Base-by-base conservation (phyloP, 352 stramenopile species). In the Phytopythium ostracodes region DNA sequence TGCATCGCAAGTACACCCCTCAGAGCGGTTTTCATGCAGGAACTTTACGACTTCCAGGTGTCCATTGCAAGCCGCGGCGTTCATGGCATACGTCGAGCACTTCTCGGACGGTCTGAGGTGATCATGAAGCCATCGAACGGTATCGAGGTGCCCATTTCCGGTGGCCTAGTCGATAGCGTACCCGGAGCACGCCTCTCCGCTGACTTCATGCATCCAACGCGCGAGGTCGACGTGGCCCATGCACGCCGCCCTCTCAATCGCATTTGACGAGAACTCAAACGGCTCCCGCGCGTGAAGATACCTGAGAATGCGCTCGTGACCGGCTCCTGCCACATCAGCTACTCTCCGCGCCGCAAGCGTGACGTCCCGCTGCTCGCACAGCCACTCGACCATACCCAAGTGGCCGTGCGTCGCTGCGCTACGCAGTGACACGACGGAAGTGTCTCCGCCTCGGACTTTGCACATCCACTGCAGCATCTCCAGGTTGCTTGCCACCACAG, bases 21-120 rank as follows among this genome's bases (percentile, higher is more conserved):
- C 68, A 0, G 59, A 47, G 14, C 68, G 63, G 52, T 76, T 71
- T 11, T 8, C 10, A 57, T 79, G 60, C 43, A 79, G 63, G 27
- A 75, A 79, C 22, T 56, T n/a, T 7, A 79, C 66, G 36, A 79
- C 59, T 1, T 74, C 58, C 24, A 76, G 35, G 38, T 76, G 62
- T 7, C 72, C 68, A 20, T 72, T 25, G 14, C 60, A 65, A 27
- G 64, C 64, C 5, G 68, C 68, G 58, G 64, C 64, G 56, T 69
- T 60, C 68, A 75, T 67, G 33, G 64, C 68, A 4, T 24, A 17
- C 10, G 40, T 22, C 15, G 40, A n/a, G 40, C 40, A 46, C 9
- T n/a, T 15, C 36, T 42, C 15, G 36, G 36, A 42, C 11, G 11
- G 11, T 5, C 2, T 22, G 40, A n/a, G 11, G 9, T 46, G 5